These are phyloP conservation scores for Fraxinus americana DNA, from an alignment of 257 asterid genomes.

Conservation along the genomic window DNA sequence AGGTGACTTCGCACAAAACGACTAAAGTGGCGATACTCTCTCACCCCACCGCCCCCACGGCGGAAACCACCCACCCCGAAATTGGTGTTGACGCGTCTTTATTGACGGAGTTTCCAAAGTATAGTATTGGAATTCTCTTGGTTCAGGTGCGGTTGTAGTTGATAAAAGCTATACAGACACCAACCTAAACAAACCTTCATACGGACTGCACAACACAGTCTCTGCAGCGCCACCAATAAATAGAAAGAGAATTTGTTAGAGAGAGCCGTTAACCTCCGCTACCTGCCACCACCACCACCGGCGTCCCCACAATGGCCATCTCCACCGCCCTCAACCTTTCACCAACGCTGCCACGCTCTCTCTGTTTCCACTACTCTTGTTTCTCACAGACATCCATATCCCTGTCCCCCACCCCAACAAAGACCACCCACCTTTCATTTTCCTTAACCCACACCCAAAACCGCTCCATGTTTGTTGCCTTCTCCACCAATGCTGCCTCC, in stretches of 20 bases:
- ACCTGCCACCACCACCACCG: constrained; percentile 8
- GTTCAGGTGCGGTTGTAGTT: background rate
- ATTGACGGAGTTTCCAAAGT: background rate
- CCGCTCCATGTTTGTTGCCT: constrained; percentile 27
- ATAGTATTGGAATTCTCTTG: background rate
- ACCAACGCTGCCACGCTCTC: constrained; percentile 24
- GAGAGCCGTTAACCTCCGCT: background rate
- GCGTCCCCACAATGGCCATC: constrained; percentile 35
- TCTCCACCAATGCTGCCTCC: constrained; percentile 39
- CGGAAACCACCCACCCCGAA: background rate
- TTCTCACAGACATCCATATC: constrained; percentile 18
- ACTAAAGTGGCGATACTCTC: constrained; percentile 6
- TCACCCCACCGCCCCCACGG: background rate
- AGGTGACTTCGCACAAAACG: constrained; percentile 3
- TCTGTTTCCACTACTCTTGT: constrained; percentile 29
- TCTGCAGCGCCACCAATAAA: background rate
- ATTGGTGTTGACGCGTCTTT: background rate
- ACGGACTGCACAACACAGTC: background rate
- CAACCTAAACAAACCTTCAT: background rate
- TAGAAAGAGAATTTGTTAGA: background rate
- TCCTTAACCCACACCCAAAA: constrained; percentile 17
- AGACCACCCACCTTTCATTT: constrained; percentile 18
- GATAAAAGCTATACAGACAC: background rate
- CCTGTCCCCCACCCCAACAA: constrained; percentile 24
- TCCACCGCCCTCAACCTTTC: constrained; percentile 36